Conservation (phyloP, 148 eudicot genomes). For the Fagopyrum homotropicum region DNA sequence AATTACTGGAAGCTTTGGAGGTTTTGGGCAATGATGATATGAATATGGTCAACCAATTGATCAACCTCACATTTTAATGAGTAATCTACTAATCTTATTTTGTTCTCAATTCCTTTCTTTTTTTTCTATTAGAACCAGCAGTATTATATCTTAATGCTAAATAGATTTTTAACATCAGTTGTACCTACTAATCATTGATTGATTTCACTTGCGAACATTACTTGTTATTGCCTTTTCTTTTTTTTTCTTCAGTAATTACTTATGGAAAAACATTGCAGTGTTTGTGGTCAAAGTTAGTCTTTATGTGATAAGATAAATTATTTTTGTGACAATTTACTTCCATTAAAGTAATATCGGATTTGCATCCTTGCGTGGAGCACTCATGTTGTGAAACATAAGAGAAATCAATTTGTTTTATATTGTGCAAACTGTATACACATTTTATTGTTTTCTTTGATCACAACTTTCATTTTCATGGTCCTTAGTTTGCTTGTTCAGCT, state of each 20-base stretch:
- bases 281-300: not conserved
- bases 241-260: not conserved
- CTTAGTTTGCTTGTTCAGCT: no score
- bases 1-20: conserved; percentile 72
- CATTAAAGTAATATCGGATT: not conserved
- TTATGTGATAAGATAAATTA: not conserved
- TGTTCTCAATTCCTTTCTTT: conserved; percentile 2
- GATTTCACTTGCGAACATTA: not conserved
- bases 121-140: not conserved
- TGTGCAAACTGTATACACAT: not conserved
- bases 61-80: conserved; percentile 52
- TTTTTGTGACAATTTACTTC: not conserved
- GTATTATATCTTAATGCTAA: not conserved
- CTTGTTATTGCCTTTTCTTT: not conserved
- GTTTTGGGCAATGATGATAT: conserved; percentile 46
- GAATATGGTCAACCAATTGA: conserved; percentile 37
- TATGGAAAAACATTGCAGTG: not conserved
- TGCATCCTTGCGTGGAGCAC: not conserved
- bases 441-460: not conserved
- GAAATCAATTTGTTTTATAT: not conserved
- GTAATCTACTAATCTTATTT: conserved; percentile 50
- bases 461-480: not conserved
- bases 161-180: not conserved
- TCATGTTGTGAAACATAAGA: not conserved
- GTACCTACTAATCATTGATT: not conserved